Percentiles rank a stretch among this genome's conserved stretches.
phyloP scores from a whole-genome alignment of 345 rosid genomes.

The Eucalyptus coolabah region DNA sequence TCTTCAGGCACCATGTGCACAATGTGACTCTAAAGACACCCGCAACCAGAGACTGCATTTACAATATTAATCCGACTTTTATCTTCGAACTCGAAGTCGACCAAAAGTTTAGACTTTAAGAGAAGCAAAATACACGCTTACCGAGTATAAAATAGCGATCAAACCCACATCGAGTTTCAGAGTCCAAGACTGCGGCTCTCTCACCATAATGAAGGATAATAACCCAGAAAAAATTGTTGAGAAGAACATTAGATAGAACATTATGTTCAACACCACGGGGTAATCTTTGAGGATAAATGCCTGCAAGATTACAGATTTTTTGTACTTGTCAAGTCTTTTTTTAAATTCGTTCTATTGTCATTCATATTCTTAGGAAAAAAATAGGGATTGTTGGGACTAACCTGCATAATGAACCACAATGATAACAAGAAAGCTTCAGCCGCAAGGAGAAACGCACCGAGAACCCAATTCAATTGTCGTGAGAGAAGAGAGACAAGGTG shows the following conservation, averaged over 20 bases:
- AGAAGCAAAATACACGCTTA: background rate
- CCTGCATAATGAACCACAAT: constrained; percentile 1
- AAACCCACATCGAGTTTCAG: background rate
- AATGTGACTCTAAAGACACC: background rate
- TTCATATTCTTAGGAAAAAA: background rate
- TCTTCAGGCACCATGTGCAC: background rate
- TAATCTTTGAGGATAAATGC: background rate
- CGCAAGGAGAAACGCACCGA: constrained; percentile 3
- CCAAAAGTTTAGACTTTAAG: background rate
- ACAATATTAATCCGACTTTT: background rate
- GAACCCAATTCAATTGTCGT: background rate
- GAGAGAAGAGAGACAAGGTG: background rate
- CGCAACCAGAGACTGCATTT: background rate
- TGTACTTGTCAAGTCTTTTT: background rate
- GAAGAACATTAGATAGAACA: background rate
- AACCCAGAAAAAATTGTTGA: background rate
- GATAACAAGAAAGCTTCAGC: background rate
- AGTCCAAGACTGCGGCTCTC: background rate
- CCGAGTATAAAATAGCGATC: background rate
- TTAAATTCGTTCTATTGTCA: background rate
- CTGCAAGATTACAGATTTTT: background rate
- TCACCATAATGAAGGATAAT: background rate
- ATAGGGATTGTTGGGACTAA: background rate
- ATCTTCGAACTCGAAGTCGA: background rate
- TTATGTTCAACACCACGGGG: background rate